Conservation (phyloP, 176 grass and related monocot genomes). For the Lolium perenne region DNA sequence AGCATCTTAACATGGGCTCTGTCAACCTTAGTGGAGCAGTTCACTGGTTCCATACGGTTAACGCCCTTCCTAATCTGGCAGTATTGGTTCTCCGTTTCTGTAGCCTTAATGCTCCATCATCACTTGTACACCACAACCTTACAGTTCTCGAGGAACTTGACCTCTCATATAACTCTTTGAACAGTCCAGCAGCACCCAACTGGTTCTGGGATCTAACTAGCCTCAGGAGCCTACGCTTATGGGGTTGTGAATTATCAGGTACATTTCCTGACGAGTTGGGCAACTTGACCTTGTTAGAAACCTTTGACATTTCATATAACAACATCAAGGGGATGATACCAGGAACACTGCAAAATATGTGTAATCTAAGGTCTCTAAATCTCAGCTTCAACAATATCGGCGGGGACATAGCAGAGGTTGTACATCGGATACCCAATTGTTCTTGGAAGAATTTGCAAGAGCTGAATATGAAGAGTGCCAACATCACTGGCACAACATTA, state of each 20-base stretch:
- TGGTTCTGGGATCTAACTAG: not conserved
- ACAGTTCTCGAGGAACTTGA: too few species aligned
- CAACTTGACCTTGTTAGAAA: not conserved
- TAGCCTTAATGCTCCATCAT: too few species aligned
- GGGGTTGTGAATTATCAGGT: accelerated
- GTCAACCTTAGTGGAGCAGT: too few species aligned
- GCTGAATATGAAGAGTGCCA: too few species aligned
- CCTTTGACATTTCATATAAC: not conserved
- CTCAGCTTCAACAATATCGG: not conserved
- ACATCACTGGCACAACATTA: too few species aligned
- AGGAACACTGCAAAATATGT: not conserved
- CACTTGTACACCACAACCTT: too few species aligned
- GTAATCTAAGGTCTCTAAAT: not conserved
- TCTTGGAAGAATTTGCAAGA: not conserved
- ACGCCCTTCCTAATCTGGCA: too few species aligned
- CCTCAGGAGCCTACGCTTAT: not conserved
- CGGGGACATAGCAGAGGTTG: not conserved
- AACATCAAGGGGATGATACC: not conserved
- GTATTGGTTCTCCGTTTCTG: too few species aligned
- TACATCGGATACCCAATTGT: not conserved
- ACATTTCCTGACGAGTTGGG: not conserved
- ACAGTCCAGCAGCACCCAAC: too few species aligned
- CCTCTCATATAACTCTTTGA: too few species aligned
- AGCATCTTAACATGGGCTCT: too few species aligned
- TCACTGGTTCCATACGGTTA: too few species aligned